Conservation (phyloP, 208 protist species). For the Phytomonas sp. region DNA sequence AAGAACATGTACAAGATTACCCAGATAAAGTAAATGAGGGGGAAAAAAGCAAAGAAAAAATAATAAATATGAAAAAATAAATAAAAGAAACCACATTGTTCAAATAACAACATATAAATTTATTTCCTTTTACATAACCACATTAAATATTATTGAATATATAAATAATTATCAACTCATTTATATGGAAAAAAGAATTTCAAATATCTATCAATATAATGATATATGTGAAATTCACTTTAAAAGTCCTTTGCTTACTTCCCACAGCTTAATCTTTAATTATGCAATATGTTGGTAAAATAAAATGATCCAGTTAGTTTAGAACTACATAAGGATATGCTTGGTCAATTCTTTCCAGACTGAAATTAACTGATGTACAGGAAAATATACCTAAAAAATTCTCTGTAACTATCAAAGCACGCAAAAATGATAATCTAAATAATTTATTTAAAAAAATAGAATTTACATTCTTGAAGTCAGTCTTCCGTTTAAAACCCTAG, state of each 20-base stretch:
- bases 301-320: background rate
- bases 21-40: slow-evolving; percentile 11
- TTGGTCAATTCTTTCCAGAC: background rate
- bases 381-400: background rate
- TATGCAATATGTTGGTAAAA: background rate
- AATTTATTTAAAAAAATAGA: no score
- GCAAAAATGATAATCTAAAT: background rate
- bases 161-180: slow-evolving; percentile 13
- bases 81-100: slow-evolving; percentile 5
- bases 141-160: slow-evolving; percentile 11
- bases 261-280: no score
- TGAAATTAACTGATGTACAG: background rate
- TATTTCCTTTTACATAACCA: background rate
- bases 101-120: background rate
- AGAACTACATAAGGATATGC: background rate
- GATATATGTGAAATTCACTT: slow-evolving; percentile 11
- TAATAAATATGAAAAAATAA: slow-evolving; percentile 12
- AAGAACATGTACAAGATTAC: slow-evolving; percentile 12
- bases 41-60: slow-evolving; percentile 9
- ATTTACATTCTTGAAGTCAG: no score
- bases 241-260: no score
- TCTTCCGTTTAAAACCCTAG: no score
- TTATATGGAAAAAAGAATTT: background rate
- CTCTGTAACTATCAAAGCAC: background rate
- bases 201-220: slow-evolving; percentile 9